Base-by-base conservation (phyloP, 805 yeast genomes). In the Saccharomycopsis schoenii region DNA sequence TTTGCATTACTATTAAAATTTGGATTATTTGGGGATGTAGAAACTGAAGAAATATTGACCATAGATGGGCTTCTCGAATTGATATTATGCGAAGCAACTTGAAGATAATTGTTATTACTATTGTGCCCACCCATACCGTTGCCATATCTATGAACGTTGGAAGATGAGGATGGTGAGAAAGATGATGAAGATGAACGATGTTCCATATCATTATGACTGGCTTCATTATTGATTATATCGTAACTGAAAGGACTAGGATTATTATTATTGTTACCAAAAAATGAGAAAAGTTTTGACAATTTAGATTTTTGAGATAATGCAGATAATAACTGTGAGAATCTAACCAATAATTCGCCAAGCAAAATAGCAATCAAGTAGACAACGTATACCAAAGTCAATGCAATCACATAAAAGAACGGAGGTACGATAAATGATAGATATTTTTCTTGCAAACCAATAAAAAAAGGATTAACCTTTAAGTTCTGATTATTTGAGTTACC, bases 401-500 rank as follows among this genome's bases (percentile, higher is more conserved):
- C 76, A 57, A 80, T 72, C 4, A 77, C 62, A 59, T 77, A 74
- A 63, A 86, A 80, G 1, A 85, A 34, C 1, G 88, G 80, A 0
- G 89, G 92, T 40, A 86, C 70, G 17, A 60, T 41, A 61, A 82
- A 76, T 75, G 83, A 81, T 47, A 83, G 68, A 17, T 76, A 75
- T 14, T 70, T 67, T 61, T 85, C 90, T 62, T 84, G 81, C 2
- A 86, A 69, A 0, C 96, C 96, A 56, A 89, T 70, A 67, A 80
- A 87, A 67, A 81, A 83, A n/a, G 82, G 76, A 67, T 87, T 85
- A 41, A 80, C 65, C 56, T 69, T 70, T 34, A 71, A 63, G 56
- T 77, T 74, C 60, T 79, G 71, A 42, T 80, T 78, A 55, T 74
- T 72, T 1, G 80, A 75, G 58, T 79, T 76, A 17, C 78, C 79